These are phyloP conservation scores for Clarireedia homoeocarpa DNA, from an alignment of 2,329 filamentous ascomycete genomes.

Conservation along the genomic window DNA sequence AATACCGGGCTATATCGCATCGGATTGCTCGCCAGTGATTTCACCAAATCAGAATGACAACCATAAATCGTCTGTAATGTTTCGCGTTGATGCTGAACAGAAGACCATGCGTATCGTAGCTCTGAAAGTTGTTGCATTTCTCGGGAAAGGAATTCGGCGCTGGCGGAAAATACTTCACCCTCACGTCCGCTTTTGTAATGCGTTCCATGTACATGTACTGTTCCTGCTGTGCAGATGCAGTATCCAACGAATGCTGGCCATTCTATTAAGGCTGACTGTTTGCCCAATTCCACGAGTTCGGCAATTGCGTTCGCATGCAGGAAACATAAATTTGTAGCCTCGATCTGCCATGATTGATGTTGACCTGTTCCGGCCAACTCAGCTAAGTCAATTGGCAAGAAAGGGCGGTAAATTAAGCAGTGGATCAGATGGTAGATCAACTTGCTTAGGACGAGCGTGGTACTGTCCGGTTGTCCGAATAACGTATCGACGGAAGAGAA, in stretches of 20 bases:
- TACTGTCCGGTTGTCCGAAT: conserved; percentile 72
- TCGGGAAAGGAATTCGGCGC: conserved; percentile 62
- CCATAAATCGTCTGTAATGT: conserved; percentile 70
- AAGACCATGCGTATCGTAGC: conserved; percentile 67
- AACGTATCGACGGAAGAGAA: conserved; percentile 69
- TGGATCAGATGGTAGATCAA: conserved; percentile 81
- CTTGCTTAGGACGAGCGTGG: conserved; percentile 73
- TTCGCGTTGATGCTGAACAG: conserved; percentile 71
- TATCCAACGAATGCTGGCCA: conserved; percentile 85
- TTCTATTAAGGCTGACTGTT: conserved; percentile 62
- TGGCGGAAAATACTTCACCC: conserved; percentile 46
- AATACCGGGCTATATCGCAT: conserved; percentile 73
- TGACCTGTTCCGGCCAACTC: conserved; percentile 75
- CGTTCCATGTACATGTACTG: conserved; percentile 79
- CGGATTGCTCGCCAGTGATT: conserved; percentile 57
- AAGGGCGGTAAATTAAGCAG: conserved; percentile 79
- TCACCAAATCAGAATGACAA: conserved; percentile 75
- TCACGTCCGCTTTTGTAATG: conserved; percentile 52
- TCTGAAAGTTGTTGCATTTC: conserved; percentile 77
- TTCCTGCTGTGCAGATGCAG: conserved; percentile 78
- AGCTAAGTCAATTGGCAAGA: conserved; percentile 74
- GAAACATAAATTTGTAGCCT: conserved; percentile 81
- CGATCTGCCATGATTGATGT: conserved; percentile 88
- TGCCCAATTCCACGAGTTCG: conserved; percentile 69
- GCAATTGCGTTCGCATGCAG: conserved; percentile 82